phyloP scores from a whole-genome alignment of 2,329 filamentous ascomycete species.

The Aspergillus latus region DNA sequence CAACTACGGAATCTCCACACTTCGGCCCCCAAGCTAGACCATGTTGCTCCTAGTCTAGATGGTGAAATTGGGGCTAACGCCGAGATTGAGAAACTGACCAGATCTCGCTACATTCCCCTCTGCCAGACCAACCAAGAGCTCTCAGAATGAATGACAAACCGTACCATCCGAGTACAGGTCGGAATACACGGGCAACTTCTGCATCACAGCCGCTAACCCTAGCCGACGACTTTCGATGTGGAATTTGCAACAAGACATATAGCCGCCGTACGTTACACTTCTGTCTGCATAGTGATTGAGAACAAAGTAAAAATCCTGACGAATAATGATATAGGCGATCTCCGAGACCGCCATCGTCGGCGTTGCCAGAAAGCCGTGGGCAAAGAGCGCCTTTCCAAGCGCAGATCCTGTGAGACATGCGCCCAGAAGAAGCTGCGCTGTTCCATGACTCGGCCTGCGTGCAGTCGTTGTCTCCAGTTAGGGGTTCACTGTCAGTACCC shows the following conservation, averaged over 20 bases:
- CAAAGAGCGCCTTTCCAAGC: conserved; percentile 22
- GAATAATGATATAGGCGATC: conserved; percentile 14
- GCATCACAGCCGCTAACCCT: no score
- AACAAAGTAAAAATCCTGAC: neutral
- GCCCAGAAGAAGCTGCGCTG: conserved; percentile 23
- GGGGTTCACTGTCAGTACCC: conserved; percentile 17
- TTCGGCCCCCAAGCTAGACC: no score
- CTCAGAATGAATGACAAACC: no score
- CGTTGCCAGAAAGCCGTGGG: conserved; percentile 21
- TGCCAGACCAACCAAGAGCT: no score
- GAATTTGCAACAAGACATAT: conserved; percentile 22
- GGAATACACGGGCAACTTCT: no score
- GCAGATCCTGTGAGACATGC: conserved; percentile 24
- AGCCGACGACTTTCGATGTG: conserved; percentile 15
- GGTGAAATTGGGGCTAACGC: no score
- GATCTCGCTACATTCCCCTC: no score
- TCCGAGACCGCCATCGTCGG: conserved; percentile 22
- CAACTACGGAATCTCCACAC: no score
- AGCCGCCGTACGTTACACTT: conserved; percentile 15
- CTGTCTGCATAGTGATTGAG: neutral
- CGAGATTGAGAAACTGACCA: no score
- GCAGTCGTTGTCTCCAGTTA: conserved; percentile 18
- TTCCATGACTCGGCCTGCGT: conserved; percentile 20
- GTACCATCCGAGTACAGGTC: no score
- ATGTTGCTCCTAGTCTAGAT: no score